Conservation (phyloP, 768 basidiomycete genomes). For the Dentipellis sp. region DNA sequence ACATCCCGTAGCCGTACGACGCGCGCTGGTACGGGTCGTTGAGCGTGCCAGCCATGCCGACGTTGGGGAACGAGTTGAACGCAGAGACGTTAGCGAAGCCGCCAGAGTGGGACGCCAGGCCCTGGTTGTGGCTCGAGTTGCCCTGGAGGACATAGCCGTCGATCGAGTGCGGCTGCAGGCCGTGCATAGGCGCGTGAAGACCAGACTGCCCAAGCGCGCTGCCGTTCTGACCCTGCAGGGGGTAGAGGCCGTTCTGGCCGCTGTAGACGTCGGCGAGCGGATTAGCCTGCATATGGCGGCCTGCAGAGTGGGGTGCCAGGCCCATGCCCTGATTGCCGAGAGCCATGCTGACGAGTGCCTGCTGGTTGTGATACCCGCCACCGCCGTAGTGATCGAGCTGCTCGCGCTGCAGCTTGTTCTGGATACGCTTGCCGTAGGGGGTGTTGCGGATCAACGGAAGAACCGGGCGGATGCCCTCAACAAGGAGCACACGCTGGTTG, state of each 20-base stretch:
- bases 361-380: slow-evolving; percentile 47
- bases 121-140: slow-evolving; percentile 56
- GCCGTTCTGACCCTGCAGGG: slow-evolving; percentile 51
- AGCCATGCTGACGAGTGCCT: slow-evolving; percentile 48
- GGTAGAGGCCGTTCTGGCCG: slow-evolving; percentile 52
- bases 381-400: slow-evolving; percentile 62
- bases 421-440: slow-evolving; percentile 98
- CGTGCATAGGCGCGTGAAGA: slow-evolving; percentile 38
- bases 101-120: slow-evolving; percentile 47
- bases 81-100: slow-evolving; percentile 49
- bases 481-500: slow-evolving; percentile 81
- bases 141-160: slow-evolving; percentile 78
- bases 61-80: slow-evolving; percentile 39
- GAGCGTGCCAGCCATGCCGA: slow-evolving; percentile 40
- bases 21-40: slow-evolving; percentile 73
- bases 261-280: slow-evolving; percentile 60
- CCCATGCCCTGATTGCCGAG: slow-evolving; percentile 50
- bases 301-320: slow-evolving; percentile 24
- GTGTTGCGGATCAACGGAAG: slow-evolving; percentile 98
- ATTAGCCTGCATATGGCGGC: slow-evolving; percentile 49
- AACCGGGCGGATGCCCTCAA: slow-evolving; percentile 98
- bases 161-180: slow-evolving; percentile 61
- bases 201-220: slow-evolving; percentile 24
- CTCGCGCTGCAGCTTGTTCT: slow-evolving; percentile 96
- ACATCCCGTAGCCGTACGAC: slow-evolving; percentile 75